These are phyloP conservation scores for Yamadazyma triangularis DNA, from an alignment of 1,139 yeast species.

Conservation along the genomic window DNA sequence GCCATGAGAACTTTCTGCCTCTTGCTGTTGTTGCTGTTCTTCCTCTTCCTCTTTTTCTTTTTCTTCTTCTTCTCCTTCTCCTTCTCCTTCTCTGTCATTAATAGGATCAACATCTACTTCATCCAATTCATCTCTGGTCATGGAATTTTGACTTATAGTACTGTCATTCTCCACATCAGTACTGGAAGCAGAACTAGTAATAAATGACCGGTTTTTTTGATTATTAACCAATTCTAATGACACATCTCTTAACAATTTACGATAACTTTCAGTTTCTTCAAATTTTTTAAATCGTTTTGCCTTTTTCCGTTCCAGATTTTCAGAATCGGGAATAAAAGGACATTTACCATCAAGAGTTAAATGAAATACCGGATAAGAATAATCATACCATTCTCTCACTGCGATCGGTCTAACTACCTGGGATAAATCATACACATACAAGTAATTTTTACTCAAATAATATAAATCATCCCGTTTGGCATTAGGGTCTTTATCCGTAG, in stretches of 20 bases:
- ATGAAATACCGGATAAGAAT: slow-evolving; percentile 40
- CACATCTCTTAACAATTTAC: slow-evolving; percentile 32
- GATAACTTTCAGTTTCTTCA: slow-evolving; percentile 37
- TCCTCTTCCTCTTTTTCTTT: not conserved
- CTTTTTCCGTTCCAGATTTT: slow-evolving; percentile 35
- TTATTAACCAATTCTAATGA: slow-evolving; percentile 30
- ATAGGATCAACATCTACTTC: slow-evolving; percentile 1
- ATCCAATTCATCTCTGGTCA: not conserved
- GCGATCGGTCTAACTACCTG: slow-evolving; percentile 81
- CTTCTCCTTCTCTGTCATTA: no score
- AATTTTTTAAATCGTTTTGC: slow-evolving; percentile 36
- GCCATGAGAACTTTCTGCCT: no score
- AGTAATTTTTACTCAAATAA: slow-evolving; percentile 63
- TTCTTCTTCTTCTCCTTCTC: not conserved
- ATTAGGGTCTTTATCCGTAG: slow-evolving; percentile 83
- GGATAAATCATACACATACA: slow-evolving; percentile 76
- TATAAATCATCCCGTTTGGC: slow-evolving; percentile 82
- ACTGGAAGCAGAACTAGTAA: slow-evolving; percentile 6
- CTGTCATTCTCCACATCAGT: slow-evolving; percentile 10
- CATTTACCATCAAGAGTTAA: slow-evolving; percentile 62
- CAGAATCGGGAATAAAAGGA: slow-evolving; percentile 58
- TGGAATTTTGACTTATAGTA: slow-evolving; percentile 13
- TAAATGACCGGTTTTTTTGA: slow-evolving; percentile 18
- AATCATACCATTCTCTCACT: slow-evolving; percentile 69
- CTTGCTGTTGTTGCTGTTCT: no score